Evolutionary conservation across 1,139 yeast genomes (phyloP), one percentile per base, ranked within the genome.

Genomic region (Sugiyamaella xylanicola): DNA sequence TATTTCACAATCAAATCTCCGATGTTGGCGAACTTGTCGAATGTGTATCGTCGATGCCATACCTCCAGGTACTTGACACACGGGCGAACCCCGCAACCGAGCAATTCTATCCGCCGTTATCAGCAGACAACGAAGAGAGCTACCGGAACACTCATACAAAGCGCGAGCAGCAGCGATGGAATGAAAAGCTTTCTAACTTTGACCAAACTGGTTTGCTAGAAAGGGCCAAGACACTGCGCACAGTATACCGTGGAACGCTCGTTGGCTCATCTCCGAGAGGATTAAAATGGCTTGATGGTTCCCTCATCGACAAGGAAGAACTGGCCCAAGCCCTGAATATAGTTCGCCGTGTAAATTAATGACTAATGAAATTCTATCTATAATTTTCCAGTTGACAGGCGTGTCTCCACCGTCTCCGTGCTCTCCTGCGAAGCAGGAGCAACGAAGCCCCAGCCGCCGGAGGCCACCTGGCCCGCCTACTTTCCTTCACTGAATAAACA

Each of bases 31-130:
- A 55, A 21, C 49, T 71, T 19, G 57, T 67, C 9, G 61, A 60
- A 17, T 62, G 63, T 19, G 53, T 72, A 22, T 35, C 59, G 22
- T 48, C 61, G 7, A 57, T 68, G 56, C 60, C 60, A 3, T 56
- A 49, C 20, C 57, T 72, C 42, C 63, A 60, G 19, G 66, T 62
- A 21, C 56, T 72, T 29, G 75, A 72, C 47, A 53, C 67, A 43
- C 67, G 75, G 21, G 65, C 58, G 45, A 72, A 70, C 54, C 74
- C 75, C 9, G 37, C 68, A 4, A 68, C 69, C 8, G 40, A 53
- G n/a, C 59, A 61, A 21, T 63, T 67, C 43, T 72, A 72, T 50
- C 65, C 70, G 3, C 61, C 62, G 5, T 53, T 67, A 19, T 45
- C 55, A 19, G 56, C 54, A 3, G 46, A 57, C 13, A 56, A 51